Base-by-base conservation (phyloP, 176 grass and related monocot species). In the Paspalum vaginatum region DNA sequence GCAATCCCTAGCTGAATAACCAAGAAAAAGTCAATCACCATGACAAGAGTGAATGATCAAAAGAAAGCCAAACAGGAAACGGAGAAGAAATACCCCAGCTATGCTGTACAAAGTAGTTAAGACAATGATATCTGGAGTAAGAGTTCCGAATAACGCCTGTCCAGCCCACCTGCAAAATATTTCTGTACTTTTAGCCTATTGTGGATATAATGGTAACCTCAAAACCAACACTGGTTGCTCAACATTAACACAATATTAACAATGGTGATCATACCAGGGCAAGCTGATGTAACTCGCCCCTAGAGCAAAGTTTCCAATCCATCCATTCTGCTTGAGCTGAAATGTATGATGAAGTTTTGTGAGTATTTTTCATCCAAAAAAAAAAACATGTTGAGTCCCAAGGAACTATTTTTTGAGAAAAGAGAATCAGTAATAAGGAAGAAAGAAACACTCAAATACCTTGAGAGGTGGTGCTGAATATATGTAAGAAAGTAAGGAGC, bases 391-490 rank as follows among this genome's bases (percentile, higher is more conserved):
- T 59, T 20, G 18, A 43, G 16, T 57, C 38, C 41, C 26, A 49
- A 81, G 26, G 85, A 83, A 85, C 38, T 81, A 40, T 74, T n/a
- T 42, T 42, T 66, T 42, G 2, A 47, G 22, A 82, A 14, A 53
- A 25, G 4, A 41, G 55, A 42, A 70, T 49, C n/a, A 15, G 41
- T 37, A 79, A 79, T 32, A 72, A 65, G 68, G 59, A 49, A 80
- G 39, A 42, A 49, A 80, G 39, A 42, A 85, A 69, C 17, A 78
- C 44, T 70, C 50, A 68, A 83, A 21, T 90, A 97, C 91, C 91
- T 97, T 98, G 22, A 98, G 90, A 52, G 95, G 95, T 70, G 95
- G 95, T 58, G 95, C 95, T 79, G 95, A 98, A 85, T 98, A 98
- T 81, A 98, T 95, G 88, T 98, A 98, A 77, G 95, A 98, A 81